phyloP scores from a whole-genome alignment of 1,139 yeast genomes.

The Yamadazyma triangularis region DNA sequence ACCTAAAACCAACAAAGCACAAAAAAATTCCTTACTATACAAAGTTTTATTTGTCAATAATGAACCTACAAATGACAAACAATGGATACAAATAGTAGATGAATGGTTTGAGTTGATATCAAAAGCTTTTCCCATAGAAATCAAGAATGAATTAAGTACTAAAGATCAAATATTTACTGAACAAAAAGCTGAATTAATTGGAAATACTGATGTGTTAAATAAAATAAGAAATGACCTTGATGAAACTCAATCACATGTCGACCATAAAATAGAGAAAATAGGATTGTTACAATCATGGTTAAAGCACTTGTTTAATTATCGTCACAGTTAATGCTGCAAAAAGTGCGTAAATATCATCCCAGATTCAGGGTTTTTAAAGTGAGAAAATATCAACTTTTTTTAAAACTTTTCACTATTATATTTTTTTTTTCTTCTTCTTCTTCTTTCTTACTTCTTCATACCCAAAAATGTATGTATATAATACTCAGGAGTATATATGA shows the following conservation, averaged over 20 bases:
- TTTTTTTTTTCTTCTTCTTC: too few relatives aligned
- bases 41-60: constrained; percentile 18
- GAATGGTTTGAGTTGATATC: constrained; percentile 24
- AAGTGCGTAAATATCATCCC: too few relatives aligned
- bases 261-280: too few relatives aligned
- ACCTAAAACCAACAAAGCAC: background rate
- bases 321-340: too few relatives aligned
- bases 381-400: too few relatives aligned
- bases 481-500: constrained; percentile 18
- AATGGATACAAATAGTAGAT: constrained; percentile 18
- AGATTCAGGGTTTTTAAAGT: too few relatives aligned
- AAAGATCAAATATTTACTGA: constrained; percentile 36
- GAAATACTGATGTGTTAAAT: too few relatives aligned
- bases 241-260: too few relatives aligned
- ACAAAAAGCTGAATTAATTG: constrained; percentile 31
- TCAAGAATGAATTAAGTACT: constrained; percentile 28
- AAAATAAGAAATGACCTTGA: too few relatives aligned
- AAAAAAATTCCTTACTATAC: constrained; percentile 2
- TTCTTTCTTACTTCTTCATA: too few relatives aligned
- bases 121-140: constrained; percentile 30
- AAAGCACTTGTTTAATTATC: constrained; percentile 4
- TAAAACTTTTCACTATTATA: too few relatives aligned
- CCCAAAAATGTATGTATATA: too few relatives aligned
- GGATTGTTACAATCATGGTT: constrained; percentile 6
- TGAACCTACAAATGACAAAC: constrained; percentile 12